phyloP scores from a whole-genome alignment of 352 stramenopile genomes.

The Blastocystis sp. region DNA sequence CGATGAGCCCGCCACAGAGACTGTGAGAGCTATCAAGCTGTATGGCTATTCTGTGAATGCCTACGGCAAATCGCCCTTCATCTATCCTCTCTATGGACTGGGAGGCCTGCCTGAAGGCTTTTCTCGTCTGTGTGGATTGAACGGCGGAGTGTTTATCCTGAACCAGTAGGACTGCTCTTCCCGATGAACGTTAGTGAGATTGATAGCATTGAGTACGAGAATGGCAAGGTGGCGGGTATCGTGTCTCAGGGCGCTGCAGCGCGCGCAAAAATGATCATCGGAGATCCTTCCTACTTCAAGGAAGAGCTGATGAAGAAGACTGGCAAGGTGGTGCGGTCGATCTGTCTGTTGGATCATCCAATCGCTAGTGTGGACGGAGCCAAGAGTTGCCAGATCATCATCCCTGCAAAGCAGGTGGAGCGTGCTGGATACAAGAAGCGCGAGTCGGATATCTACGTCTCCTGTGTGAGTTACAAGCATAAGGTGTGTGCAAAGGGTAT shows the following conservation, averaged over 20 bases:
- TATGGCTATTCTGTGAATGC: conserved; percentile 94
- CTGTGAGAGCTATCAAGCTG: conserved; percentile 89
- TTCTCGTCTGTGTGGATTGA: conserved; percentile 93
- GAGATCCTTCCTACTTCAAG: conserved; percentile 96
- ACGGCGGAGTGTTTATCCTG: conserved; percentile 98
- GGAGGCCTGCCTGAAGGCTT: conserved; percentile 95
- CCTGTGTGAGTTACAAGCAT: conserved; percentile 85
- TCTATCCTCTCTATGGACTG: conserved; percentile 98
- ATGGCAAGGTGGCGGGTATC: conserved; percentile 86
- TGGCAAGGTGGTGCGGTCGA: conserved; percentile 90
- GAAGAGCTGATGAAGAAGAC: conserved; percentile 82
- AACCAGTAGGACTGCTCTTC: conserved; percentile 67
- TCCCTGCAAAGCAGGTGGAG: conserved; percentile 79
- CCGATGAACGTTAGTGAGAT: neutral
- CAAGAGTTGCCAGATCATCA: conserved; percentile 97
- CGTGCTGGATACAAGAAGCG: conserved; percentile 27
- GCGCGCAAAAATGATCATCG: conserved; percentile 92
- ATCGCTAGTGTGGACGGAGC: conserved; percentile 86
- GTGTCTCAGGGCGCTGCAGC: conserved; percentile 80
- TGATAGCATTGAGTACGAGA: conserved; percentile 82
- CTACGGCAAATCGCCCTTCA: conserved; percentile 86
- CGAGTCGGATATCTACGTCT: conserved; percentile 85
- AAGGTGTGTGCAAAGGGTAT: conserved; percentile 87
- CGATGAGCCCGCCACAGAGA: conserved; percentile 79
- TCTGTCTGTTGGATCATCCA: conserved; percentile 97